Evolutionary conservation across 2,329 filamentous ascomycete species (phyloP).

Genomic region (Chaetomiaceae sp.): DNA sequence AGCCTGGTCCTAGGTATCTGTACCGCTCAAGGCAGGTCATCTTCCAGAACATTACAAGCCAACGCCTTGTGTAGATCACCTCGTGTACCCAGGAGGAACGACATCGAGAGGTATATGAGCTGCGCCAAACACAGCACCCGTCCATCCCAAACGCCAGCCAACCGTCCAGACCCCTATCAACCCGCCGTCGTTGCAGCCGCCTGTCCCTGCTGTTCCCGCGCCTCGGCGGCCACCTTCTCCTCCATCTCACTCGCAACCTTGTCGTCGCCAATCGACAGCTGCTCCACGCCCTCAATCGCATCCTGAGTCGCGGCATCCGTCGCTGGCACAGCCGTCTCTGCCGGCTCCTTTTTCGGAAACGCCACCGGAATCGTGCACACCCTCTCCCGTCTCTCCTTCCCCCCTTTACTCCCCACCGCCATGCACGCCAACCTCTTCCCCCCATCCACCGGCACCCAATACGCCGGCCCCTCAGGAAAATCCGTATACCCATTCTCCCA

Average conservation of each 20-base stretch:
- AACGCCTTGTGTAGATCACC: no score
- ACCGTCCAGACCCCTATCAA: neutral
- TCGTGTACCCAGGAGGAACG: neutral
- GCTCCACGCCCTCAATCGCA: slow-evolving; percentile 21
- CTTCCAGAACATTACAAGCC: no score
- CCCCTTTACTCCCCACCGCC: slow-evolving; percentile 46
- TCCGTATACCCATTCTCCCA: slow-evolving; percentile 51
- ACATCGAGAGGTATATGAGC: neutral
- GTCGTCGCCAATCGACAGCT: slow-evolving; percentile 23
- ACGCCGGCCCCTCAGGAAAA: slow-evolving; percentile 54
- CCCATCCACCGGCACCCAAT: slow-evolving; percentile 50
- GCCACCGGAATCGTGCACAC: slow-evolving; percentile 45
- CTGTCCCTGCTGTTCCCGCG: neutral
- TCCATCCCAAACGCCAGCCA: slow-evolving; percentile 3
- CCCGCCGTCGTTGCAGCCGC: slow-evolving; percentile 6
- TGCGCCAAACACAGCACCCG: slow-evolving; percentile 1
- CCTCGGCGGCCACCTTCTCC: slow-evolving; percentile 10
- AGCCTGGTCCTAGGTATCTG: no score
- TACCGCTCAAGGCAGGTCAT: no score
- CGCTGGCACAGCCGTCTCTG: slow-evolving; percentile 10
- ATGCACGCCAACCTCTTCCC: slow-evolving; percentile 48
- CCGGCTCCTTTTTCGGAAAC: slow-evolving; percentile 20
- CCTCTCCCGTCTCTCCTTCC: slow-evolving; percentile 42
- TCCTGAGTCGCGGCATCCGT: slow-evolving; percentile 13
- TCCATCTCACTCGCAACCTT: slow-evolving; percentile 15